A percentile compares a stretch with the other conserved stretches of the same genome.
phyloP scores from a whole-genome alignment of 2,329 filamentous ascomycete species.

The Neonectria hederae region DNA sequence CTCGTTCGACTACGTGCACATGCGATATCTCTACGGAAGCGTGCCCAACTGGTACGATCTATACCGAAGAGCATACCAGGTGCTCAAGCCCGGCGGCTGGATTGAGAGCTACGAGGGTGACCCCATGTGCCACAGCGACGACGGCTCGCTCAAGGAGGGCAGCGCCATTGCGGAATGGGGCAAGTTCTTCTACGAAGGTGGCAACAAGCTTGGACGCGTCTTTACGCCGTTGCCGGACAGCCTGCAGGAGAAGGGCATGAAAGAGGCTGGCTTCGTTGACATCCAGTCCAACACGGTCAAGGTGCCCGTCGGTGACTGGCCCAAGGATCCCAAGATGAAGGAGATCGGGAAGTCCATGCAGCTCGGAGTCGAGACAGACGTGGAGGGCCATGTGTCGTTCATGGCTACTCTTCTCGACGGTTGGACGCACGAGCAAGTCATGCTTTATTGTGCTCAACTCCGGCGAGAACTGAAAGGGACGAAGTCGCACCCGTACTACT shows the following conservation, averaged over 20 bases:
- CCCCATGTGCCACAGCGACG: constrained; percentile 41
- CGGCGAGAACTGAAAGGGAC: constrained; percentile 42
- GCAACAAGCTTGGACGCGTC: constrained; percentile 44
- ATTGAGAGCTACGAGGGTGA: constrained; percentile 47
- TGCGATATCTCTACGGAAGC: constrained; percentile 64
- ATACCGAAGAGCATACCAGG: constrained; percentile 59
- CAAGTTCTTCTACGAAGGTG: constrained; percentile 41
- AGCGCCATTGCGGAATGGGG: constrained; percentile 42
- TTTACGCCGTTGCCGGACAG: constrained; percentile 31
- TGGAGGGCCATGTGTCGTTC: constrained; percentile 47
- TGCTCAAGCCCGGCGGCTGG: constrained; percentile 65
- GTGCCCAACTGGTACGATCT: constrained; percentile 65
- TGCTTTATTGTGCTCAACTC: constrained; percentile 46
- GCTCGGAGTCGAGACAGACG: constrained; percentile 47
- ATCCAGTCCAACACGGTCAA: constrained; percentile 35
- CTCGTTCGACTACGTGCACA: constrained; percentile 69
- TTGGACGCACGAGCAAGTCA: constrained; percentile 47
- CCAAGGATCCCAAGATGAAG: constrained; percentile 27
- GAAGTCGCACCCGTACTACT: constrained; percentile 44
- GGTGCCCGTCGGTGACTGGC: constrained; percentile 35
- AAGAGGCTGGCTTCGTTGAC: constrained; percentile 33
- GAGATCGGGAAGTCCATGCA: constrained; percentile 41
- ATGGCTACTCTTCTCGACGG: constrained; percentile 48
- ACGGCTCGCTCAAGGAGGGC: constrained; percentile 41
- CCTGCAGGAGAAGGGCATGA: constrained; percentile 32